Percentiles rank a stretch among this genome's conserved stretches.
Conservation (phyloP, 108 stramenopile genomes). For the Skeletonema marinoi region DNA sequence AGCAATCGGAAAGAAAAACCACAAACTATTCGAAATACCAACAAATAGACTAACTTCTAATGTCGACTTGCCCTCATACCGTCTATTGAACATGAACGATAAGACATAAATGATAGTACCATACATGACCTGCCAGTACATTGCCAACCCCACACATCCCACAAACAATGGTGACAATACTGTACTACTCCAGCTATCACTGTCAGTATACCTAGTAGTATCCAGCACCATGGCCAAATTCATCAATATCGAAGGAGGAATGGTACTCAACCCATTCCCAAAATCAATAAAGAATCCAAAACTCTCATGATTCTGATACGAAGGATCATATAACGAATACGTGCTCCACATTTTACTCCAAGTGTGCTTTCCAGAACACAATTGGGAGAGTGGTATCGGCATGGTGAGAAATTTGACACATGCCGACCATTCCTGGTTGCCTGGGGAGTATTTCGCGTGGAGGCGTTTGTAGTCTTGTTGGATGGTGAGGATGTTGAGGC, state of each 20-base stretch:
- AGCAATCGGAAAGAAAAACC: conserved; percentile 73
- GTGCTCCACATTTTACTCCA: conserved; percentile 76
- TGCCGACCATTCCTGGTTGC: conserved; percentile 50
- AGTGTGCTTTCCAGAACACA: conserved; percentile 39
- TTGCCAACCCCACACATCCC: conserved; percentile 65
- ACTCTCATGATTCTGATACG: conserved; percentile 82
- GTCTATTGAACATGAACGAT: conserved; percentile 68
- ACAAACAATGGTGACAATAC: conserved; percentile 47
- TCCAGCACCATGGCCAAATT: conserved; percentile 59
- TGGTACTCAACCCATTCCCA: conserved; percentile 83
- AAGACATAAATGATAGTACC: conserved; percentile 80
- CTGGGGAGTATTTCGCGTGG: conserved; percentile 46
- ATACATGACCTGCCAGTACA: conserved; percentile 84
- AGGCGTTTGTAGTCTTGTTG: conserved; percentile 62
- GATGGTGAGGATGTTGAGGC: conserved; percentile 64
- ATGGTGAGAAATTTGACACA: conserved; percentile 61
- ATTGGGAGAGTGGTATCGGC: conserved; percentile 52
- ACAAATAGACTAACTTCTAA: conserved; percentile 71
- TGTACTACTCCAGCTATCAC: neutral
- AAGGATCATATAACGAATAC: conserved; percentile 80
- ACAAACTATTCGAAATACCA: conserved; percentile 72
- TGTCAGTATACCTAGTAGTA: conserved; percentile 16
- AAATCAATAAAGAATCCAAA: conserved; percentile 90
- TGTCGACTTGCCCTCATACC: conserved; percentile 57
- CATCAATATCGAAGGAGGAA: conserved; percentile 72